phyloP scores from a whole-genome alignment of 768 basidiomycete genomes.

The Phylloporus sp. region DNA sequence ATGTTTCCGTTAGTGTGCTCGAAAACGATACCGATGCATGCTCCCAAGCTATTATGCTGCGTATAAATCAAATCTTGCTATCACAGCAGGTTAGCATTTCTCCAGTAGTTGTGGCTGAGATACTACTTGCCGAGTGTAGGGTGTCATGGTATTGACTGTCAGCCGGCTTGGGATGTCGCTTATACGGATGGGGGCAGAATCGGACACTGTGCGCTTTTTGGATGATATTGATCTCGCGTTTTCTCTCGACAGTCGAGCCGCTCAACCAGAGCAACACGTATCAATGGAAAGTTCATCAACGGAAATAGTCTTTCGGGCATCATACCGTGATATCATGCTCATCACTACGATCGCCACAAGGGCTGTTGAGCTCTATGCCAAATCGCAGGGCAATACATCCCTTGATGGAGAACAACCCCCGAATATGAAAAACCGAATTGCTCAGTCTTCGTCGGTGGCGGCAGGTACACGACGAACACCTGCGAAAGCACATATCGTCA shows the following conservation, averaged over 20 bases:
- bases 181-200: slow-evolving; percentile 74
- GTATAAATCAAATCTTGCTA: slow-evolving; percentile 78
- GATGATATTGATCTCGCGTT: slow-evolving; percentile 89
- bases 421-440: slow-evolving; percentile 2
- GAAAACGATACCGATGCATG: slow-evolving; percentile 76
- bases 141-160: slow-evolving; percentile 74
- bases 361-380: slow-evolving; percentile 71
- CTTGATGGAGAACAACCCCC: slow-evolving; percentile 5
- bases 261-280: slow-evolving; percentile 67
- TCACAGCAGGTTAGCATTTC: slow-evolving; percentile 75
- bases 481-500: slow-evolving; percentile 42
- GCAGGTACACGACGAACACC: slow-evolving; percentile 13
- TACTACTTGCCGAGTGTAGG: slow-evolving; percentile 45
- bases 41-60: slow-evolving; percentile 81
- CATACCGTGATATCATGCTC: slow-evolving; percentile 88
- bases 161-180: slow-evolving; percentile 90
- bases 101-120: background rate
- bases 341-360: slow-evolving; percentile 84
- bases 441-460: slow-evolving; percentile 3
- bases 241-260: slow-evolving; percentile 76
- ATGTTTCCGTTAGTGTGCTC: slow-evolving; percentile 82
- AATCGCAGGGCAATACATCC: slow-evolving; percentile 30
- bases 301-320: slow-evolving; percentile 90
- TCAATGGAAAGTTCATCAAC: slow-evolving; percentile 78
- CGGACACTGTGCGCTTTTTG: slow-evolving; percentile 85